Conservation (phyloP, 805 yeast genomes). For the Metschnikowia corniflorae region DNA sequence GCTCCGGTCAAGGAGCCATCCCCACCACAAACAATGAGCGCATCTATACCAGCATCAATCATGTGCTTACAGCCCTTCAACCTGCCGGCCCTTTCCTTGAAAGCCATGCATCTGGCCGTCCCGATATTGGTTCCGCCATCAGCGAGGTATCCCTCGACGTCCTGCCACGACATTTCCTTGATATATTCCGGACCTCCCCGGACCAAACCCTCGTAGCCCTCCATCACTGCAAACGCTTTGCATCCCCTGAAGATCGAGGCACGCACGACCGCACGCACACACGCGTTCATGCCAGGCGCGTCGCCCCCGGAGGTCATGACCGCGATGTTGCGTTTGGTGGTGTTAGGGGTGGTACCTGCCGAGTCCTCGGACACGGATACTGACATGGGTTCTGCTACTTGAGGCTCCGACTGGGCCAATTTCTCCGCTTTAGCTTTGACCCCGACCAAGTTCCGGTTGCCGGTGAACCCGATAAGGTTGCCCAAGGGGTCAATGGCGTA, state of each 20-base stretch:
- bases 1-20: constrained; percentile 85
- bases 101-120: constrained; percentile 69
- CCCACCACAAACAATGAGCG: constrained; percentile 77
- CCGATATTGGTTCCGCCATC: constrained; percentile 79
- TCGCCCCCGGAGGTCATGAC: constrained; percentile 84
- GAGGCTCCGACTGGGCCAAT: constrained; percentile 12
- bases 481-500: constrained; percentile 85
- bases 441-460: constrained; percentile 53
- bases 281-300: constrained; percentile 79
- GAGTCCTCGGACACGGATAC: constrained; percentile 11
- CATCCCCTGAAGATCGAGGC: constrained; percentile 65
- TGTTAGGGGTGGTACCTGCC: neutral
- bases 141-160: constrained; percentile 66
- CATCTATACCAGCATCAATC: constrained; percentile 71
- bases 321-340: constrained; percentile 48
- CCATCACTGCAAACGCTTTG: constrained; percentile 63
- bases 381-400: constrained; percentile 9
- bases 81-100: constrained; percentile 65
- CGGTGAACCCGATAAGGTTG: constrained; percentile 73
- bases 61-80: constrained; percentile 60
- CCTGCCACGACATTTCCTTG: constrained; percentile 65
- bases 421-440: constrained; percentile 42
- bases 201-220: constrained; percentile 73
- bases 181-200: constrained; percentile 56
- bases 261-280: constrained; percentile 69